Evolutionary conservation across 2,329 filamentous ascomycete species (phyloP), one percentile per base, ranked within the genome.

Genomic region (Gaeumannomyces sp.): DNA sequence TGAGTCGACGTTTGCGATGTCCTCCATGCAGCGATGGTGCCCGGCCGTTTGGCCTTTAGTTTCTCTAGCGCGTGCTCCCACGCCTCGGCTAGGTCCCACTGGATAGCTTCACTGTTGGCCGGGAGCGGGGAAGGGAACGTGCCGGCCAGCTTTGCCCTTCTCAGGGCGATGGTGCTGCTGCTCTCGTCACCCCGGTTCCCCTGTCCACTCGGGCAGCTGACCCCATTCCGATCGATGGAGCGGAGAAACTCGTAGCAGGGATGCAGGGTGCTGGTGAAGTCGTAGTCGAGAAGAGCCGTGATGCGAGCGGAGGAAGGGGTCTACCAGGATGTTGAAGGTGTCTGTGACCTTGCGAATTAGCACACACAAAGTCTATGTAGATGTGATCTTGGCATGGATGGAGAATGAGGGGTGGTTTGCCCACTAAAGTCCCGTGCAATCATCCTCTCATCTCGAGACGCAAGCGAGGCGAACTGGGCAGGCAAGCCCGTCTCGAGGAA

Each of bases 401-500:
- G n/a, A n/a, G n/a, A n/a, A n/a, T n/a, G 38, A 7, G 38, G 19
- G 4, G 13, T 22, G 45, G n/a, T 25, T 53, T 22, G 19, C 22
- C n/a, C 66, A 71, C 72, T 70, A 31, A 75, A 73, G 61, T 74
- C 73, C 8, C 67, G 72, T 65, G 72, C 65, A 31, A 75, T 71
- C 4, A 67, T 61, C 64, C 67, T 72, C 14, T 70, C 68, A 13
- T 69, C 60, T 61, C 62, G 68, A 4, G 62, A 66, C 19, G 65
- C 62, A 33, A 72, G 65, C 22, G 61, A 22, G 28, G 64, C 64
- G 64, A 74, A 72, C 61, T 72, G 70, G 1, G 61, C 66, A 27
- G 71, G 60, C 65, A 27, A 70, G 10, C 71, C 71, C 31, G 66
- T 60, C 8, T 66, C 65, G 45, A 72, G 60, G 65, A 74, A 76